Conservation (phyloP, 768 basidiomycete species). For the Auricularia auricula-judae region DNA sequence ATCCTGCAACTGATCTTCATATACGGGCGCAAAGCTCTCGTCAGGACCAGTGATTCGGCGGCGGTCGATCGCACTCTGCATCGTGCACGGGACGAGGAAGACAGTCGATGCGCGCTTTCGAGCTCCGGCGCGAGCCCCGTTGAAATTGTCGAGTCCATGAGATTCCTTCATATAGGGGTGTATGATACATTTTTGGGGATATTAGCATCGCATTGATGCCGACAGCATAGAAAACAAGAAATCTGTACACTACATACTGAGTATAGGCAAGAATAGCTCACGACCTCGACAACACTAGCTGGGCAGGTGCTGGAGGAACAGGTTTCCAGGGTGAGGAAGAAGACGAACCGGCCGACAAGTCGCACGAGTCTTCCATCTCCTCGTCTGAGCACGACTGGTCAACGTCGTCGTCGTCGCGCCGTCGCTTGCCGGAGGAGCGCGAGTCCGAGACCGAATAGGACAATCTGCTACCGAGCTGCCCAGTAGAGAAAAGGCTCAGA, state of each 20-base stretch:
- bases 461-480: neutral
- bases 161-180: too few relatives aligned
- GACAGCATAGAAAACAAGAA: too few relatives aligned
- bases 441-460: neutral
- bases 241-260: too few relatives aligned
- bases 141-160: neutral
- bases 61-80: conserved; percentile 55
- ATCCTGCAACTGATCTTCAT: conserved; percentile 28
- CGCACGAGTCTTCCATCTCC: too few relatives aligned
- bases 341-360: too few relatives aligned
- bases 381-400: too few relatives aligned
- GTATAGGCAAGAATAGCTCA: too few relatives aligned
- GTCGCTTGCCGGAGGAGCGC: neutral
- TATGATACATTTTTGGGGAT: too few relatives aligned
- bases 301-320: too few relatives aligned
- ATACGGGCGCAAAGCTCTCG: conserved; percentile 59
- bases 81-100: neutral
- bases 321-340: too few relatives aligned
- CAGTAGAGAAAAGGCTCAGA: neutral
- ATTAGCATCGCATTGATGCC: too few relatives aligned
- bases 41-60: conserved; percentile 88
- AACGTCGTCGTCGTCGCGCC: neutral
- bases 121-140: neutral
- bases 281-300: too few relatives aligned
- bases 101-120: neutral